Evolutionary conservation across 2,329 filamentous ascomycete species (phyloP).

Genomic region (Colletotrichum godetiae): DNA sequence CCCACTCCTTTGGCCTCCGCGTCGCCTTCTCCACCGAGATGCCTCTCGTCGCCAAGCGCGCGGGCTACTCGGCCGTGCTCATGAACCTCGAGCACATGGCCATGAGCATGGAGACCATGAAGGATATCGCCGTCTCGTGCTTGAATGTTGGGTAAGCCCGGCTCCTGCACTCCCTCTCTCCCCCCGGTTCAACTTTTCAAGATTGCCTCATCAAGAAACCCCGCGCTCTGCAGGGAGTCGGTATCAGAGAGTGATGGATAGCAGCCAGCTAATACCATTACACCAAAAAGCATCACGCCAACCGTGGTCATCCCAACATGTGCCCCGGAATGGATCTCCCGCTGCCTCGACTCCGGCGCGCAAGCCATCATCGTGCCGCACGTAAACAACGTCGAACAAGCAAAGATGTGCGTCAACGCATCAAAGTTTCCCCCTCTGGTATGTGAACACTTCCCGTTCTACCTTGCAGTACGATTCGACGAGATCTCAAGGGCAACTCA

Average conservation of each 20-base stretch:
- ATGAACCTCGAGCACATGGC: slow-evolving; percentile 27
- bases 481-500: too few species aligned
- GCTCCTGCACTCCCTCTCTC: too few species aligned
- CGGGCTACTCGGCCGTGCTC: slow-evolving; percentile 19
- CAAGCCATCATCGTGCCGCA: slow-evolving; percentile 62
- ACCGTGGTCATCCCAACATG: slow-evolving; percentile 16
- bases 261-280: too few species aligned
- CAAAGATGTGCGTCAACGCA: slow-evolving; percentile 55
- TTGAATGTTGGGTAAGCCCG: slow-evolving; percentile 5
- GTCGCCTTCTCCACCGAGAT: slow-evolving; percentile 29
- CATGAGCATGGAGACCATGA: slow-evolving; percentile 27
- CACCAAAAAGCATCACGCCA: not conserved
- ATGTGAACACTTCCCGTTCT: not conserved
- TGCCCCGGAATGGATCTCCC: slow-evolving; percentile 22
- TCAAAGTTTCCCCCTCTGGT: slow-evolving; percentile 63
- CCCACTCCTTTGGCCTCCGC: slow-evolving; percentile 23
- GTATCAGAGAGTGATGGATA: too few species aligned
- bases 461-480: too few species aligned
- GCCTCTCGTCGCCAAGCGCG: slow-evolving; percentile 22
- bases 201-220: too few species aligned
- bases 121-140: slow-evolving; percentile 16
- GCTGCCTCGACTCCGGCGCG: slow-evolving; percentile 62
- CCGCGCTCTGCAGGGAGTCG: too few species aligned
- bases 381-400: slow-evolving; percentile 58
- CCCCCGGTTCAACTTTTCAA: too few species aligned